phyloP scores from a whole-genome alignment of 2,329 filamentous ascomycete genomes.

The Fusarium sp. region DNA sequence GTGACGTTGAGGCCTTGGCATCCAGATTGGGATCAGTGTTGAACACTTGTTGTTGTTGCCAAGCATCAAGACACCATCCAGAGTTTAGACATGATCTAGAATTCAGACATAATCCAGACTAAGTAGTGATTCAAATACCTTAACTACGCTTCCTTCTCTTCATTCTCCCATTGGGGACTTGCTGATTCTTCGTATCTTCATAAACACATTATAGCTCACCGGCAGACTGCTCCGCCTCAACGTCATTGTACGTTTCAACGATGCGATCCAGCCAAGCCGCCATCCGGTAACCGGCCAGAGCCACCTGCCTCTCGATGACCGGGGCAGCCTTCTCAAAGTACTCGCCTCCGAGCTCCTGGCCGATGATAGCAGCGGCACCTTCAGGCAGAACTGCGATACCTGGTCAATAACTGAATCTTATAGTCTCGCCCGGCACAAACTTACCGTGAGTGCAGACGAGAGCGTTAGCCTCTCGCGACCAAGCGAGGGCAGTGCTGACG shows the following conservation, averaged over 20 bases:
- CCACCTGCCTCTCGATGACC: slow-evolving; percentile 74
- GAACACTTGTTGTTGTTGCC: not conserved
- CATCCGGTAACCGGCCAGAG: slow-evolving; percentile 76
- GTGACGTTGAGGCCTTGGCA: not conserved
- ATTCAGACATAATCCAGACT: not conserved
- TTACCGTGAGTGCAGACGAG: slow-evolving; percentile 72
- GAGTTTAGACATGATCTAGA: not conserved
- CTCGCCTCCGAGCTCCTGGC: slow-evolving; percentile 69
- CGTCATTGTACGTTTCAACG: slow-evolving; percentile 53
- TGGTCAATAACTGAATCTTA: slow-evolving; percentile 17
- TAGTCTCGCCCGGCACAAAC: slow-evolving; percentile 33
- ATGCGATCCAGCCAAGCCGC: slow-evolving; percentile 76
- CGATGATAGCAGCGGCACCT: slow-evolving; percentile 67
- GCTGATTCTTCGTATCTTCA: not conserved
- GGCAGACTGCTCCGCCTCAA: slow-evolving; percentile 36
- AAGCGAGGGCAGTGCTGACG: slow-evolving; percentile 67
- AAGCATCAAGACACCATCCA: not conserved
- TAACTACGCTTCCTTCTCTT: not conserved
- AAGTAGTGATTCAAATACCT: not conserved
- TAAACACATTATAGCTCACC: slow-evolving; percentile 46
- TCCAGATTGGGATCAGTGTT: not conserved
- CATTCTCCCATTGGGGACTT: not conserved
- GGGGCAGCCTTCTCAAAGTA: slow-evolving; percentile 75
- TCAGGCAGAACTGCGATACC: slow-evolving; percentile 67
- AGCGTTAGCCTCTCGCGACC: slow-evolving; percentile 73